Conservation (phyloP, 179 eudicot species). For the Spergularia azorica region DNA sequence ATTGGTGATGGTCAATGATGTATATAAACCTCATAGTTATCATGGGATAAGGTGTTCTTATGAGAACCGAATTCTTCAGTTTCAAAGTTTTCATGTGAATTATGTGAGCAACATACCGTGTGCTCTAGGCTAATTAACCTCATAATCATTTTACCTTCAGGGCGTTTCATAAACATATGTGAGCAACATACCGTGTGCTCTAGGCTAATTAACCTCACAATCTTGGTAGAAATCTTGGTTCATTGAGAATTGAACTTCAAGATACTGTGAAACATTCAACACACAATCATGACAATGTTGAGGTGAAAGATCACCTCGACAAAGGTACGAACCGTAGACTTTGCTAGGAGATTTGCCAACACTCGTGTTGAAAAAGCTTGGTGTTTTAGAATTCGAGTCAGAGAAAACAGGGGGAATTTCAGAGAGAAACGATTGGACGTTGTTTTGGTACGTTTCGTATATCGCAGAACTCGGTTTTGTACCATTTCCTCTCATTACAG, state of each 20-base stretch:
- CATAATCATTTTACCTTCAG: no score
- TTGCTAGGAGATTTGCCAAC: background rate
- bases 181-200: no score
- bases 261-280: background rate
- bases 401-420: background rate
- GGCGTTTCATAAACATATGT: no score
- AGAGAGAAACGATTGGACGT: background rate
- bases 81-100: no score
- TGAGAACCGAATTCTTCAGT: no score
- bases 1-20: no score
- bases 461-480: background rate
- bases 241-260: background rate
- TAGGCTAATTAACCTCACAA: no score
- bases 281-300: conserved; percentile 13
- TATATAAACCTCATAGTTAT: no score
- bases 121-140: no score
- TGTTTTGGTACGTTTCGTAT: background rate
- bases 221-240: background rate
- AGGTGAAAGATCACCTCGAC: conserved; percentile 9
- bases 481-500: background rate
- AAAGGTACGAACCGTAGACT: conserved; percentile 20
- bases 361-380: conserved; percentile 1
- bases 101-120: no score
- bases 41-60: no score
- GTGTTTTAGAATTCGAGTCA: background rate